Base-by-base conservation (phyloP, 768 basidiomycete species). In the Amanita pseudoporphyria region DNA sequence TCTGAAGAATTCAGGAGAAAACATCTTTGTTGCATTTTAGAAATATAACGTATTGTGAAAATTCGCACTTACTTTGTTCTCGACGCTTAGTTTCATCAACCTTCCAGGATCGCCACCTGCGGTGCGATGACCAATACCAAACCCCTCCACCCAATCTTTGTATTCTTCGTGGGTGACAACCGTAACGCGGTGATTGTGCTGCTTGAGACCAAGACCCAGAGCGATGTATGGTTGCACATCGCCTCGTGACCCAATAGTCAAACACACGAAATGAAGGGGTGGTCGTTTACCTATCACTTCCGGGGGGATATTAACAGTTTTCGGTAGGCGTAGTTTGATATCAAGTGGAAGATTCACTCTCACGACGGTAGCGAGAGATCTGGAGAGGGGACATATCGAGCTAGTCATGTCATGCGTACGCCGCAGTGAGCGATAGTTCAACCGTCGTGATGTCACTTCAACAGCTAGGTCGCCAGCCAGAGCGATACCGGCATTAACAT, bases 21-120 rank as follows among this genome's bases (percentile, higher is more conserved):
- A 83, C 78, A 84, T 83, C 79, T 79, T 55, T 5, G 22, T 18
- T 28, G 9, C 54, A 32, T 22, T 45, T 35, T 37, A 31, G 28
- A 37, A 36, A 36, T 37, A 21, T n/a, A 13, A 33, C 12, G 12
- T 33, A 9, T 21, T 28, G n/a, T 3, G 56, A 5, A 35, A 50
- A 6, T 46, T 10, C 31, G 43, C n/a, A 18, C 44, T 39, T 13
- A 69, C 68, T 56, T 66, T 70, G 47, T 67, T 64, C n/a, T 67
- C 63, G 9, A 68, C 68, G 47, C 67, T 78, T 4, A 84, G 66
- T 56, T 81, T 80, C 82, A 84, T 84, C 59, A 84, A 58, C 2
- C 77, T 76, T 0, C 78, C 81, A 0, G 82, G 82, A 63, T 85
- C 82, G 5, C 82, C 83, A 2, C 82, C 83, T 13, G 81, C 80